Base-by-base conservation (phyloP, 495 filamentous ascomycete species). In the Penicillium psychrofluorescens region DNA sequence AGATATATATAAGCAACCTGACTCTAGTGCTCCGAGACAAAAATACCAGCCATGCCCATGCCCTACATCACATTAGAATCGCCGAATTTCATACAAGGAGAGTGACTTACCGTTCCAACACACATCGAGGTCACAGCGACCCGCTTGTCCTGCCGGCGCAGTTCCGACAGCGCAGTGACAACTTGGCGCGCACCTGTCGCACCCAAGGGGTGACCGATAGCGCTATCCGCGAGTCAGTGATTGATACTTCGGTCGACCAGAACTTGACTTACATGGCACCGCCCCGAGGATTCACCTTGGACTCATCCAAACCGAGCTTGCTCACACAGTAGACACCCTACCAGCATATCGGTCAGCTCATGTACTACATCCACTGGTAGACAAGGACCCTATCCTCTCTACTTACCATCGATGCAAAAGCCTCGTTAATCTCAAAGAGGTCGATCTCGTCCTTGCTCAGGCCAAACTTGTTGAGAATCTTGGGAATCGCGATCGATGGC, bases 361-460 rank as follows among this genome's bases (percentile, higher is more conserved):
- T 22, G 22, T 22, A 6, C 4, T 22, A 22, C 22, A 6, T 22
- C 22, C 22, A 22, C 22, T 22, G 4, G 2, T 4, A 3, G 2
- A 22, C 22, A 22, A 22, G 22, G 22, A 22, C 4, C 22, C 1
- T 16, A 4, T 16, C 16, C 3, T 22, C 11, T 6, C 8, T 41
- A 40, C 51, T 22, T 47, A 88, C 90, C 91, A 97, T 97, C 30
- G 83, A 88, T 11, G 91, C 90, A 55, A 97, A 97, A 1, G 91
- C 91, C 76, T 97, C 91, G 64, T 97, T 97, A 55, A 97, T 68
- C 72, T 97, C 91, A 52, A 95, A 78, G 33, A 97, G 72, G 56
- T 97, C 91, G 53, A 89, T 72, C 38, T 97, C 91, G 44, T 84
- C 74, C 33, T 88, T 69, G n/a, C 68, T 77, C 59, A 97, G 59